Evolutionary conservation across 2,329 filamentous ascomycete genomes (phyloP).

Genomic region (Penicillium sp.): DNA sequence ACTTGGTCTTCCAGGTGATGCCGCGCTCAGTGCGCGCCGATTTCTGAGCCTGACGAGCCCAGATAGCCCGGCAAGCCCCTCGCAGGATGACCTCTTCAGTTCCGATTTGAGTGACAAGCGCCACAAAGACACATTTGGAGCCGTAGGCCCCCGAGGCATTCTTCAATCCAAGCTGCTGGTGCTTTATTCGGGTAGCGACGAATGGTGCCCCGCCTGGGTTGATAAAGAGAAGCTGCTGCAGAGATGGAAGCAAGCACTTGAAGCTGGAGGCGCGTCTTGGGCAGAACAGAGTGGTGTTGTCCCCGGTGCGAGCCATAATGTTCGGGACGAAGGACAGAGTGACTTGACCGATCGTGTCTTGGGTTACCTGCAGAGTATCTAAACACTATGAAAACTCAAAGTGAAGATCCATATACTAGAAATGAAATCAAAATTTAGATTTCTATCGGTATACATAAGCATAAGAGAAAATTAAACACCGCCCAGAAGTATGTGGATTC

Average conservation of each 20-base stretch:
- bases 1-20: conserved; percentile 37
- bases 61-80: conserved; percentile 58
- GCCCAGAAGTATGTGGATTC: conserved; percentile 19
- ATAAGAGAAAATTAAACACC: conserved; percentile 25
- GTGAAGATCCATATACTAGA: background rate
- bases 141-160: conserved; percentile 41
- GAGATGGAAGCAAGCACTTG: conserved; percentile 48
- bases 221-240: conserved; percentile 50
- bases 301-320: conserved; percentile 53
- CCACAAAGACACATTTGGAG: conserved; percentile 68
- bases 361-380: conserved; percentile 37
- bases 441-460: conserved; percentile 18
- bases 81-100: conserved; percentile 89
- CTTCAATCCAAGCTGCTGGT: conserved; percentile 47
- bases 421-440: conserved; percentile 11
- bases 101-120: conserved; percentile 68
- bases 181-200: conserved; percentile 52
- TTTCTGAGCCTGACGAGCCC: conserved; percentile 62
- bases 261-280: conserved; percentile 48
- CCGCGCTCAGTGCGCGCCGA: conserved; percentile 60
- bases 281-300: conserved; percentile 55
- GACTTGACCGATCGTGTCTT: conserved; percentile 41
- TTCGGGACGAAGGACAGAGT: conserved; percentile 54
- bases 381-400: conserved; percentile 6
- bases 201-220: conserved; percentile 49